These are phyloP conservation scores for Solanum neorickii DNA, from an alignment of 257 asterid species.

Conservation along the genomic window DNA sequence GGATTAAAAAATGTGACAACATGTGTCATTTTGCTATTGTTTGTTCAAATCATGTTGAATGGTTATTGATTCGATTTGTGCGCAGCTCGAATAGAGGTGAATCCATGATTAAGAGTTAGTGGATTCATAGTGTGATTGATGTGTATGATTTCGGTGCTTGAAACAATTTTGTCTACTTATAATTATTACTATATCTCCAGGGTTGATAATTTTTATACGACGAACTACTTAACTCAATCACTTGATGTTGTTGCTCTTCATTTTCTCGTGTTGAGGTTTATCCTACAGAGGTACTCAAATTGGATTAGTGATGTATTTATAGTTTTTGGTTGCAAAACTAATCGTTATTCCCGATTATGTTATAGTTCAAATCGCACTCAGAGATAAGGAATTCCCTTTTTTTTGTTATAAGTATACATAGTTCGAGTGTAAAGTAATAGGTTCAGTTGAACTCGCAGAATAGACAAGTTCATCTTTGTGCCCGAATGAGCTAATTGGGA, in stretches of 20 bases:
- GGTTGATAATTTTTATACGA: neutral
- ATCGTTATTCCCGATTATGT: fast-evolving
- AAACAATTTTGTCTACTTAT: neutral
- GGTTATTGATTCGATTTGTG: neutral
- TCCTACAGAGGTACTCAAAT: neutral
- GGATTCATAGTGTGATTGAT: neutral
- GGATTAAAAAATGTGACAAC: neutral
- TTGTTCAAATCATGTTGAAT: neutral
- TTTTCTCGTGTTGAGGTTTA: neutral
- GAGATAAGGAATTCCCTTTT: neutral
- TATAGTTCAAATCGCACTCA: neutral
- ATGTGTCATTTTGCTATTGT: neutral
- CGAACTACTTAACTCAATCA: neutral
- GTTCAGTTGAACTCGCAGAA: neutral
- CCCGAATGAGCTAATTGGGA: neutral
- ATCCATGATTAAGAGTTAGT: neutral
- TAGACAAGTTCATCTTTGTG: neutral
- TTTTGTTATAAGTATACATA: neutral
- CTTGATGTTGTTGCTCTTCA: neutral
- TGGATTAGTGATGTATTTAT: neutral
- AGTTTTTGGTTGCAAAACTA: neutral
- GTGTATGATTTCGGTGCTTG: neutral
- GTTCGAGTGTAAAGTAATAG: neutral
- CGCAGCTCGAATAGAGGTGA: no score
- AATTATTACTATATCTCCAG: neutral